These are phyloP conservation scores for Pseudocercospora macadamiae DNA, from an alignment of 2,329 filamentous ascomycete species.

Conservation along the genomic window DNA sequence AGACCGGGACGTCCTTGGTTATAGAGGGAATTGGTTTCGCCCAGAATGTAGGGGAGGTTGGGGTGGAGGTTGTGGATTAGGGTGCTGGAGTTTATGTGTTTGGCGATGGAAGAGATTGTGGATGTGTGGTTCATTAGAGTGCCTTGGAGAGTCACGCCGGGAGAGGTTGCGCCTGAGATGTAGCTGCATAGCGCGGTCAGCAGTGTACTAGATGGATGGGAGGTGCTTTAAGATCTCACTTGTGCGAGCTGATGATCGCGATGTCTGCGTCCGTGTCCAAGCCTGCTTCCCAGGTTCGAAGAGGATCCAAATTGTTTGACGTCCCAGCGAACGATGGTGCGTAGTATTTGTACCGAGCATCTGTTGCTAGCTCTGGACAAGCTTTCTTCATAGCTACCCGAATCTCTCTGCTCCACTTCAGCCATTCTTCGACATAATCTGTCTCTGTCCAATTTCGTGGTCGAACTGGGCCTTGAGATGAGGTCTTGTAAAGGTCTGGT, in stretches of 20 bases:
- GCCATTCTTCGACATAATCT: conserved; percentile 61
- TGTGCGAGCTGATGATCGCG: conserved; percentile 61
- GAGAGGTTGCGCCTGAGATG: conserved; percentile 62
- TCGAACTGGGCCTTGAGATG: conserved; percentile 56
- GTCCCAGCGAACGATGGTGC: conserved; percentile 63
- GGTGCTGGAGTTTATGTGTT: conserved; percentile 54
- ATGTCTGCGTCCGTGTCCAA: conserved; percentile 55
- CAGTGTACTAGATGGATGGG: background rate
- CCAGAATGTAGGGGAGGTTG: conserved; percentile 58
- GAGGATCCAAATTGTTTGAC: conserved; percentile 54
- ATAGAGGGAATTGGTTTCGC: conserved; percentile 66
- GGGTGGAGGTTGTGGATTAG: conserved; percentile 44
- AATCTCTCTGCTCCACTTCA: conserved; percentile 58
- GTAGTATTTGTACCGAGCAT: conserved; percentile 54
- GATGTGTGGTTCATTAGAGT: conserved; percentile 67
- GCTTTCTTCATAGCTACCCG: conserved; percentile 47
- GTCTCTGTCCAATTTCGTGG: conserved; percentile 57
- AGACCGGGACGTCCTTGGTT: conserved; percentile 64
- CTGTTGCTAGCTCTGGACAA: conserved; percentile 54
- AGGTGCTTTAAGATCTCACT: conserved; percentile 47
- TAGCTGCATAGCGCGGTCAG: conserved; percentile 53
- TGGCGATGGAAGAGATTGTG: conserved; percentile 53
- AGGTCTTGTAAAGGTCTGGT: conserved; percentile 61
- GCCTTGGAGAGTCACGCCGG: conserved; percentile 63
- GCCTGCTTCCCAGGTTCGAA: conserved; percentile 57